phyloP scores from a whole-genome alignment of 2,329 filamentous ascomycete genomes.

The Apiospora marii region DNA sequence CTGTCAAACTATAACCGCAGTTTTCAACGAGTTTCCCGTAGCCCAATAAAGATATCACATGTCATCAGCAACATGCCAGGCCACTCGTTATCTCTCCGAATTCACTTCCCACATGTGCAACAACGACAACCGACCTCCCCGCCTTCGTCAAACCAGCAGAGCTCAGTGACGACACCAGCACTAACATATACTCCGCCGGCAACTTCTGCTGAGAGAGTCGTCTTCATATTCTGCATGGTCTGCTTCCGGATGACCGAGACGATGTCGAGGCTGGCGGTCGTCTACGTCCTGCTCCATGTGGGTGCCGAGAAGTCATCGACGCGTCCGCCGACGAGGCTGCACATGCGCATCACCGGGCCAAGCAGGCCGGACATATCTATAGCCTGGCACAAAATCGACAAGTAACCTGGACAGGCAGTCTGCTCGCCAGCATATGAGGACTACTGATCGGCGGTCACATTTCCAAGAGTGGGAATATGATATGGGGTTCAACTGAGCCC shows the following conservation, averaged over 20 bases:
- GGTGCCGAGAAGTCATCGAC: background rate
- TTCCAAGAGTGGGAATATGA: background rate
- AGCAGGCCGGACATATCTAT: background rate
- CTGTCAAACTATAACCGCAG: no score
- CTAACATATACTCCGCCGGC: background rate
- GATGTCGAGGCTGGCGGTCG: background rate
- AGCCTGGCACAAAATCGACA: background rate
- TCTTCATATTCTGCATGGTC: background rate
- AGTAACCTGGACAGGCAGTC: background rate
- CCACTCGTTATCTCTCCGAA: background rate
- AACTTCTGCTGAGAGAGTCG: background rate
- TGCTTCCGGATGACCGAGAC: background rate
- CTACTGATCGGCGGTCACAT: no score
- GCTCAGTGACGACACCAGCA: background rate
- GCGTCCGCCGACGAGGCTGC: conserved; percentile 1
- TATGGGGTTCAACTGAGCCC: background rate
- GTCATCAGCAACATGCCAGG: background rate
- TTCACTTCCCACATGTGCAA: background rate
- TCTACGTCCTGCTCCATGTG: background rate
- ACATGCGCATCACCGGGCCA: background rate
- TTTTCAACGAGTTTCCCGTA: background rate
- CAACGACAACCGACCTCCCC: background rate
- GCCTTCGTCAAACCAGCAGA: background rate
- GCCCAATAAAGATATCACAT: background rate
- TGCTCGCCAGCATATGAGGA: background rate